A percentile compares a stretch with the other conserved stretches of the same genome.
Conservation (phyloP, 345 rosid genomes). For the Lumnitzera littorea region DNA sequence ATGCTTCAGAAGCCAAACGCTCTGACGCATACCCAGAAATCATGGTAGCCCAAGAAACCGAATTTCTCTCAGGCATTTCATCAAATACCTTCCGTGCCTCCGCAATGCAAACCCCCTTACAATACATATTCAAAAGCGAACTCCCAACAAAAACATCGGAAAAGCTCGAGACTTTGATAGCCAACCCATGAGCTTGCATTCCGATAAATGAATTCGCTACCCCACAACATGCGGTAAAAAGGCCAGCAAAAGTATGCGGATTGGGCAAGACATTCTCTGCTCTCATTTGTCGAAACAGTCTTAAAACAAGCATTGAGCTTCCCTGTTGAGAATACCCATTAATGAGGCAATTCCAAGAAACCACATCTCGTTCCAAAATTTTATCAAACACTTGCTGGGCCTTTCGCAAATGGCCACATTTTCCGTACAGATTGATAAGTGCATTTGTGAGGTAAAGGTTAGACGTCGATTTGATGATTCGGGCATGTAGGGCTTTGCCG, state of each 20-base stretch:
- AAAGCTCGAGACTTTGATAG: slow-evolving; percentile 43
- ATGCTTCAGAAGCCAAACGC: slow-evolving; percentile 25
- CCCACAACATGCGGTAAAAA: slow-evolving; percentile 56
- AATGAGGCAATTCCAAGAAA: slow-evolving; percentile 83
- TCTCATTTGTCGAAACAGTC: slow-evolving; percentile 60
- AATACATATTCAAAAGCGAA: slow-evolving; percentile 59
- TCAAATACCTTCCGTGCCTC: slow-evolving; percentile 51
- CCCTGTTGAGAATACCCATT: slow-evolving; percentile 63
- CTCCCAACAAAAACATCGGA: slow-evolving; percentile 75
- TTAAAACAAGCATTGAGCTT: slow-evolving; percentile 35
- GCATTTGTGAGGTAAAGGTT: slow-evolving; percentile 48
- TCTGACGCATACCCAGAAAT: slow-evolving; percentile 26
- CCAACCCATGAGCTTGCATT: slow-evolving; percentile 60
- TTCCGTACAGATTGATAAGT: slow-evolving; percentile 67
- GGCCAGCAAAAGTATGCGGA: slow-evolving; percentile 69
- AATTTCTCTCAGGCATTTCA: slow-evolving; percentile 35
- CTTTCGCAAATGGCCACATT: slow-evolving; percentile 38
- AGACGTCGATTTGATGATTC: slow-evolving; percentile 26
- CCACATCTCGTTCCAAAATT: slow-evolving; percentile 46
- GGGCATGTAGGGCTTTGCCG: slow-evolving; percentile 66
- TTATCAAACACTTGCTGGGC: slow-evolving; percentile 52
- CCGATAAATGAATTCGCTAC: slow-evolving; percentile 28
- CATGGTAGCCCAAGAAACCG: slow-evolving; percentile 51
- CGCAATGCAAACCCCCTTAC: slow-evolving; percentile 41
- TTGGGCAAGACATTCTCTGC: slow-evolving; percentile 53